Evolutionary conservation across 1,284 basidiomycete species (phyloP), one percentile per base, ranked within the genome.

Genomic region (Naganishia cerealis): DNA sequence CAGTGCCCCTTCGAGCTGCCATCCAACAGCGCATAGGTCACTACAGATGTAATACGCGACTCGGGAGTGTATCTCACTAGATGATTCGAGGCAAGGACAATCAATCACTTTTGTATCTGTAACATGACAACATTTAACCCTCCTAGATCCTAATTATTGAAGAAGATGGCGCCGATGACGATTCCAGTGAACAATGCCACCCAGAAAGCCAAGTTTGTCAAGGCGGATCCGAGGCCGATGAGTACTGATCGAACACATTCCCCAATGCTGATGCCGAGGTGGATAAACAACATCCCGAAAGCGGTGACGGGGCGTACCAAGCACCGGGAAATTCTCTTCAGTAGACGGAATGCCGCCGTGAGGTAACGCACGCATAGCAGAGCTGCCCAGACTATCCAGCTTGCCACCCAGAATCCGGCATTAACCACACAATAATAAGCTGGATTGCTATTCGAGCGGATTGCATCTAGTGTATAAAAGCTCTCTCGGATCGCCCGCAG

Each of bases 1-100:
- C 77, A 83, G 16, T 94, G 92, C 75, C 92, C 92, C 0, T 85
- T 93, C 72, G 86, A 91, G 76, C 83, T 94, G 0, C 74, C 88
- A 7, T 71, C 81, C 8, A 86, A 82, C 73, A 65, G 71, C 57
- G 74, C 73, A 43, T 68, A 57, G 39, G 29, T 13, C n/a, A 15
- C n/a, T 0, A 21, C 21, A 24, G n/a, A 24, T 1, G 46, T 24
- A 1, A 9, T 50, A 2, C 6, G 46, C 46, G 46, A 33, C 24
- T 42, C 46, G 21, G 13, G 10, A 50, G n/a, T 50, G 1, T 50
- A 24, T 21, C 6, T 13, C 7, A 21, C 13, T 50, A n/a, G n/a
- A 24, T 50, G 13, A 13, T 21, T 9, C 24, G 9, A 24, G 46
- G 9, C n/a, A 50, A 21, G 46, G 46, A 50, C 46, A 50, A 24